Conservation (phyloP, 108 stramenopile species). For the Cylindrotheca closterium region DNA sequence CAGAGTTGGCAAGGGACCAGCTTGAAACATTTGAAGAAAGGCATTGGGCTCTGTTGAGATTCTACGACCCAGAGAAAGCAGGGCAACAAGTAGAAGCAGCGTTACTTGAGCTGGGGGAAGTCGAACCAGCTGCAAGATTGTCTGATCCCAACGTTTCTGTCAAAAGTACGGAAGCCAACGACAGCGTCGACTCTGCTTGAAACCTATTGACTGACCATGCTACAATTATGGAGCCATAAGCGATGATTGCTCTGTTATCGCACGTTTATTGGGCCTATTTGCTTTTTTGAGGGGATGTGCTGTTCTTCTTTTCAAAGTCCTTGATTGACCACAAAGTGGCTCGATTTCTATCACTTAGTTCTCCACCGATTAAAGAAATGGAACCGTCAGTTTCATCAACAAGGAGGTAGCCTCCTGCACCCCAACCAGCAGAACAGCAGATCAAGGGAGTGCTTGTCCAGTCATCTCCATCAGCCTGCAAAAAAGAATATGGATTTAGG, state of each 20-base stretch:
- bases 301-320: slow-evolving; percentile 13
- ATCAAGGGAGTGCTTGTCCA: slow-evolving; percentile 40
- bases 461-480: slow-evolving; percentile 18
- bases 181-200: not conserved
- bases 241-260: too few species aligned
- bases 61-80: slow-evolving; percentile 60
- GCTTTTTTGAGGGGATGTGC: not conserved
- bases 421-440: slow-evolving; percentile 58
- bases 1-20: slow-evolving; percentile 46
- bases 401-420: slow-evolving; percentile 50
- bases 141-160: not conserved
- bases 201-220: too few species aligned
- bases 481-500: too few species aligned
- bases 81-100: slow-evolving; percentile 37
- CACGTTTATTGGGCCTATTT: not conserved
- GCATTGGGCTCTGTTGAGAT: slow-evolving; percentile 78
- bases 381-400: slow-evolving; percentile 12
- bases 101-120: slow-evolving; percentile 22
- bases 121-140: not conserved
- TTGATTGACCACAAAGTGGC: slow-evolving; percentile 49
- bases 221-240: too few species aligned
- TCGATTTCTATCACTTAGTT: slow-evolving; percentile 27
- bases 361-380: slow-evolving; percentile 27
- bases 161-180: too few species aligned
- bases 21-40: slow-evolving; percentile 57